Conservation (phyloP, 2,329 filamentous ascomycete genomes). For the Corniculantispora saksenae region DNA sequence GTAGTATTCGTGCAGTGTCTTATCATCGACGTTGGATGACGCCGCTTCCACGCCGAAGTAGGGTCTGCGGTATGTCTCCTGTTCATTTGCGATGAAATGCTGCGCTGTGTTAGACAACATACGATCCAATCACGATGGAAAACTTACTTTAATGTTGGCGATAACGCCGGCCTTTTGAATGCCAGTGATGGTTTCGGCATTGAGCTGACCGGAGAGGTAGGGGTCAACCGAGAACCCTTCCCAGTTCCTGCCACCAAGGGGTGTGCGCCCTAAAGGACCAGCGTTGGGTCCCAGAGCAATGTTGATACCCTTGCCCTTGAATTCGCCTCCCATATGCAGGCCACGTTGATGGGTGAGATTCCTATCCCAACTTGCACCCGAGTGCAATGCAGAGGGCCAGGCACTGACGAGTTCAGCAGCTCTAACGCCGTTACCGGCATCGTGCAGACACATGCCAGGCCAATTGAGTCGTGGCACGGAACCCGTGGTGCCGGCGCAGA, state of each 20-base stretch:
- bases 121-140: accelerated
- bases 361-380: conserved; percentile 55
- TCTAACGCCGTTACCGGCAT: conserved; percentile 51
- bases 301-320: conserved; percentile 62
- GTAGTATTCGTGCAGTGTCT: conserved; percentile 65
- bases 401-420: conserved; percentile 50
- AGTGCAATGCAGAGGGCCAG: conserved; percentile 50
- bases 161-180: conserved; percentile 79
- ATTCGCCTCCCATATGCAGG: conserved; percentile 57
- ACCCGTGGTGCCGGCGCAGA: conserved; percentile 50
- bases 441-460: conserved; percentile 51
- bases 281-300: conserved; percentile 70
- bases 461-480: conserved; percentile 46
- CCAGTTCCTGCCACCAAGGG: conserved; percentile 72
- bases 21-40: conserved; percentile 65
- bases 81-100: conserved; percentile 64
- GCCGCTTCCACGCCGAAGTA: conserved; percentile 51
- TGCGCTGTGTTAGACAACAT: conserved; percentile 11
- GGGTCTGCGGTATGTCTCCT: conserved; percentile 51
- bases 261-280: conserved; percentile 70
- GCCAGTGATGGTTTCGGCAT: conserved; percentile 71
- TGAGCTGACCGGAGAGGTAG: conserved; percentile 68
- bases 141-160: conserved; percentile 64
- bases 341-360: conserved; percentile 53
- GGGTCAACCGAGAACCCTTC: conserved; percentile 74